Percentiles rank a stretch among this genome's conserved stretches.
Conservation (phyloP, 345 rosid genomes). For the Clarkia xantiana region DNA sequence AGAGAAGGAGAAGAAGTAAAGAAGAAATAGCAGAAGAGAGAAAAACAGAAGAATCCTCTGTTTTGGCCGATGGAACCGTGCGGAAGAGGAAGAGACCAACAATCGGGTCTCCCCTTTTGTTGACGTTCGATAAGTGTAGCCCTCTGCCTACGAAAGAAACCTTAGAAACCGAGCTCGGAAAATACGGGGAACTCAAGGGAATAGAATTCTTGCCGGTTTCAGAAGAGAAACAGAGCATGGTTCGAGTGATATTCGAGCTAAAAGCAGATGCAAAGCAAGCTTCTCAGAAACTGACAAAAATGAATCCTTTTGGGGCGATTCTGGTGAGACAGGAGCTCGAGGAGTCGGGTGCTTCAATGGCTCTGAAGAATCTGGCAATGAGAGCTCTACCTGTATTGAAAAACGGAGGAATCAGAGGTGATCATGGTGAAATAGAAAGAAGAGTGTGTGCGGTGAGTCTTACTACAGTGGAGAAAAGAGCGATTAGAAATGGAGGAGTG, state of each 20-base stretch:
- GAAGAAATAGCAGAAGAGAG: constrained; percentile 18
- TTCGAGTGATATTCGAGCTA: constrained; percentile 43
- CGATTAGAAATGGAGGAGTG: no score
- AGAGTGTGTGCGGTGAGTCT: no score
- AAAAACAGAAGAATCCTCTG: constrained; percentile 8
- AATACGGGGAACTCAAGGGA: constrained; percentile 56
- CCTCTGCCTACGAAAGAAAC: constrained; percentile 55
- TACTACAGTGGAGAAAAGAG: no score
- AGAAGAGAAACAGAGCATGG: constrained; percentile 24
- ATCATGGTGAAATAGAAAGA: no score
- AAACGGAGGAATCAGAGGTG: constrained; percentile 3
- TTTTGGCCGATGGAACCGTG: constrained; percentile 19
- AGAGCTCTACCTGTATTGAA: constrained; percentile 1
- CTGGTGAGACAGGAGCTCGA: constrained; percentile 32
- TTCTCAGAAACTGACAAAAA: constrained; percentile 34
- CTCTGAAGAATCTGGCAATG: constrained; percentile 3
- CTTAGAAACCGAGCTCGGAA: constrained; percentile 34
- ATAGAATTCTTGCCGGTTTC: constrained; percentile 30
- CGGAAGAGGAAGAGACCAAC: constrained; percentile 31
- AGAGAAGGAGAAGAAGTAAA: constrained; percentile 39
- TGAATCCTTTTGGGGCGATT: constrained; percentile 40
- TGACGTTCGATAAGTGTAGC: constrained; percentile 46
- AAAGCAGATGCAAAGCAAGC: constrained; percentile 50
- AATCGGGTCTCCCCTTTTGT: constrained; percentile 45
- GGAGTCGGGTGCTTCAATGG: not conserved